phyloP scores from a whole-genome alignment of 148 eudicot species.

The Vaccinium macrocarpon region DNA sequence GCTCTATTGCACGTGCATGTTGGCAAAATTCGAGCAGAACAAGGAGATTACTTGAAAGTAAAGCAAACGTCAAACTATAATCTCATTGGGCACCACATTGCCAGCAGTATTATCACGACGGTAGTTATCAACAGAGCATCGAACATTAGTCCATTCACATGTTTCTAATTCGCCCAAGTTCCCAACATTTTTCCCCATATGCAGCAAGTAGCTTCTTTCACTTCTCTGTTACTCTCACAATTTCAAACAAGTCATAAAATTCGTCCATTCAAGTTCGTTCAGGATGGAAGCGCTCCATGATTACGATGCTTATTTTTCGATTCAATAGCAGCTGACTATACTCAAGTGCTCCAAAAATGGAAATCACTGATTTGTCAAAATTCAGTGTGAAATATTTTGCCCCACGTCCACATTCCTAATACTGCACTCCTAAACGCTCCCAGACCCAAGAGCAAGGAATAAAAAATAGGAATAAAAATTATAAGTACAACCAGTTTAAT shows the following conservation, averaged over 20 bases:
- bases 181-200: background rate
- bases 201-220: background rate
- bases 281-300: background rate
- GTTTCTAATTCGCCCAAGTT: background rate
- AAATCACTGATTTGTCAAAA: background rate
- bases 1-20: background rate
- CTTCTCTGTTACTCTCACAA: background rate
- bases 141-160: background rate
- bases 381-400: background rate
- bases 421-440: background rate
- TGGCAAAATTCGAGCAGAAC: background rate
- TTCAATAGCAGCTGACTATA: background rate
- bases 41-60: background rate
- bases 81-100: background rate
- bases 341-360: background rate
- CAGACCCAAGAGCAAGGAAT: background rate
- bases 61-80: background rate
- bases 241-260: constrained; percentile 2
- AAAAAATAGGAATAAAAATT: background rate
- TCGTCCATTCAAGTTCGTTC: background rate
- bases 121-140: background rate
- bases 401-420: background rate
- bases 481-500: background rate
- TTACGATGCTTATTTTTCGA: background rate
- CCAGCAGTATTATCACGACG: background rate